Evolutionary conservation across 345 rosid genomes (phyloP), one percentile per base, ranked within the genome.

Genomic region (Eucalyptus pauciflora): DNA sequence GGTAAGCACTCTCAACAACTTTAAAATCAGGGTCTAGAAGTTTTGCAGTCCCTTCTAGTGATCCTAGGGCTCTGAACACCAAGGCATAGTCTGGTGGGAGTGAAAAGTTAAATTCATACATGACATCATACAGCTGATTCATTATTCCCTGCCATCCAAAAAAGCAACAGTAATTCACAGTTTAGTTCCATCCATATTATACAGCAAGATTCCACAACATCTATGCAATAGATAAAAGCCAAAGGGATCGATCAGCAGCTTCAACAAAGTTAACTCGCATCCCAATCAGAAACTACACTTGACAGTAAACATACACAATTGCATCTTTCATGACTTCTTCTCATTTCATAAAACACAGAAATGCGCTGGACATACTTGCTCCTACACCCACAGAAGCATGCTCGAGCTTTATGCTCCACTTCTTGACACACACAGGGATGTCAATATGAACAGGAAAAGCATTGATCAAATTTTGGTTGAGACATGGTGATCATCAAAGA

Each of bases 21-120:
- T 95, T 96, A 90, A 98, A 97, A 90, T 94, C 96, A 86, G 99
- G 98, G 90, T 97, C 98, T 41, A 98, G 96, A 91, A 90, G 94
- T 94, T 98, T 98, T 51, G 99, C 98, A 0, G 99, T 98, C 92
- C 99, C 99, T 96, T 98, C 99, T 29, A 97, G 94, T 81, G 99
- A 96, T 87, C 98, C 98, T 48, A 96, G 98, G 13, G 99, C 98
- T 95, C 99, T 94, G 91, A 95, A 93, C 89, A 97, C 99, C 90
- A 96, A 92, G 86, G 99, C 99, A 93, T 97, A 98, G 89, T 98
- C 98, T 10, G 98, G 99, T 50, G 99, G 99, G 64, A 97, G 95
- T 49, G 97, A 97, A 90, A 98, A 95, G 91, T 96, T 93, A 90
- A 96, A 97, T 88, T 94, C 99, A 86, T 97, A 98, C 99, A 97